Evolutionary conservation across 495 filamentous ascomycete genomes (phyloP), one percentile per base, ranked within the genome.

Genomic region (Talaromyces proteolyticus): DNA sequence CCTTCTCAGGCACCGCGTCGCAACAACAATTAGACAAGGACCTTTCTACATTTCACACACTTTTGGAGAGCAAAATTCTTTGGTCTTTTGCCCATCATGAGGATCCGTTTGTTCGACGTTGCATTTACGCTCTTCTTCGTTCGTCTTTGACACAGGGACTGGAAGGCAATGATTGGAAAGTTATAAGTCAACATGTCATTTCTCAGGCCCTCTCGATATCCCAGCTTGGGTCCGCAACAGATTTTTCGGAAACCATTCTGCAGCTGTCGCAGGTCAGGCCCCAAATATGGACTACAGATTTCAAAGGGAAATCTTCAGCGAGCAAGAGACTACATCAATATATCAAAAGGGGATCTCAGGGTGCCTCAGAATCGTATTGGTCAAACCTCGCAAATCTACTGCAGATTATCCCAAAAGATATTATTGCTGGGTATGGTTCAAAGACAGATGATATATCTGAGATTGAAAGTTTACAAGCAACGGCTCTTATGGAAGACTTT

Each of bases 321-420:
- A 67, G 82, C 1, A 76, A 77, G 24, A 74, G 82, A 22, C 57
- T 98, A 3, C 76, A 73, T 25, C 72, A 79, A 17, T 94, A 94
- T 56, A 69, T 96, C n/a, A 80, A 85, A 49, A 83, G 82, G 57
- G 93, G 94, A 41, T 94, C 91, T 1, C 86, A 95, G 55, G 80
- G 79, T 6, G 81, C 85, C 10, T 66, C 79, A 2, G 64, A 73
- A 2, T 76, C 76, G 4, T 95, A 81, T 61, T 98, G 93, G 93
- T 56, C 66, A 14, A 77, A 78, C 3, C 54, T 95, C 29, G 67
- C 73, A 38, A 68, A 67, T 20, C 59, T 96, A 1, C 57, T 96
- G 26, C 58, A 68, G 8, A 57, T 61, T 1, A 60, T 96, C 10
- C 88, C 90, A 6, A 47, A 57, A 0, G 59, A 69, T 19, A 62